Percentiles rank a stretch among this genome's conserved stretches.
Conservation (phyloP, 257 asterid genomes). For the Avicennia marina region DNA sequence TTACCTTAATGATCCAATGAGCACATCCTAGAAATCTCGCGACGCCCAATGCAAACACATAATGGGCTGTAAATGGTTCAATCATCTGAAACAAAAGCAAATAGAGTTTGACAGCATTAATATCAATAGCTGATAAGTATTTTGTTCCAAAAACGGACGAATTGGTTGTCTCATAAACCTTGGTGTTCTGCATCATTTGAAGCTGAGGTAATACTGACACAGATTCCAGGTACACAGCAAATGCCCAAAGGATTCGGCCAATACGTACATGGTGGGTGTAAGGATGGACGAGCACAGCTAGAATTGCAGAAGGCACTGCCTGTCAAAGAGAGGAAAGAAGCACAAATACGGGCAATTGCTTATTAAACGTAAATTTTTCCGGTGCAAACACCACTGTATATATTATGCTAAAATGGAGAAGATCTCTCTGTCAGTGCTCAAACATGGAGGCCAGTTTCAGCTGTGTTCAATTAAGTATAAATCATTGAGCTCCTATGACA, state of each 20-base stretch:
- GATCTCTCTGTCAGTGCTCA: too few relatives aligned
- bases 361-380: too few relatives aligned
- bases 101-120: not conserved
- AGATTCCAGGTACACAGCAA: slow-evolving; percentile 76
- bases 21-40: slow-evolving; percentile 84
- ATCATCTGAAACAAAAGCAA: slow-evolving; percentile 47
- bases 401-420: too few relatives aligned
- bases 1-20: slow-evolving; percentile 93
- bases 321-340: slow-evolving; percentile 21
- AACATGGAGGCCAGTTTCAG: too few relatives aligned
- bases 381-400: too few relatives aligned
- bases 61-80: slow-evolving; percentile 90
- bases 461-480: too few relatives aligned
- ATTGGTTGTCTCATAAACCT: slow-evolving; percentile 33
- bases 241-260: slow-evolving; percentile 71
- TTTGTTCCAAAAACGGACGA: not conserved
- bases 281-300: slow-evolving; percentile 66
- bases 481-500: too few relatives aligned
- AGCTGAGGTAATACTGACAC: slow-evolving; percentile 86
- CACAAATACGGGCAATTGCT: too few relatives aligned
- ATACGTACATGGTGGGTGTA: slow-evolving; percentile 33
- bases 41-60: slow-evolving; percentile 84
- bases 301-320: slow-evolving; percentile 61
- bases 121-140: not conserved
- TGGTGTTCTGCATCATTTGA: slow-evolving; percentile 82